Evolutionary conservation across 495 filamentous ascomycete genomes (phyloP), one percentile per base, ranked within the genome.

Genomic region (Aspergillus biplanus): DNA sequence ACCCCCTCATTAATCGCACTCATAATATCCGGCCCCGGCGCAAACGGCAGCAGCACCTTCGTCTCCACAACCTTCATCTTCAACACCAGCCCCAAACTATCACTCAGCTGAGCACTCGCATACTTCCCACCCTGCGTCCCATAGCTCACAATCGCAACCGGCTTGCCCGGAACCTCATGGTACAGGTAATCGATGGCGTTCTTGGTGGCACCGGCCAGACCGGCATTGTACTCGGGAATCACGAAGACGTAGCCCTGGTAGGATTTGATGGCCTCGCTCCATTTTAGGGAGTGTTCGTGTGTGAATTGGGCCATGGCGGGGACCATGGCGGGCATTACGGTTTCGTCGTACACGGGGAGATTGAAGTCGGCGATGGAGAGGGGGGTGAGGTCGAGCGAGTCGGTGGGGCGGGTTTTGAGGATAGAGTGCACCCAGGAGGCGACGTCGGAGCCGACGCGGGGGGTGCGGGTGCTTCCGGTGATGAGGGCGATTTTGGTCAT

Each of bases 401-500:
- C 39, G 6, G 39, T 4, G 3, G 39, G 39, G 8, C 39, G 39
- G 8, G 39, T 27, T 31, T 13, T 33, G 27, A 54, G 52, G 52
- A 54, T 15, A 4, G 1, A 0, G 27, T 54, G 52, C 8, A 54
- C 52, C 52, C 27, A 54, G 13, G 15, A 8, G 16, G 52, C n/a
- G 27, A 54, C 9, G 27, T 33, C 27, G 52, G 16, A 2, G 52
- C 52, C 52, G 8, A 54, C 21, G 6, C 27, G 33, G 33, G 52
- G 52, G 31, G 52, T 31, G n/a, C 52, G 52, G 31, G 52, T 54
- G 52, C 52, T 54, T 18, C 52, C 52, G 5, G 18, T 54, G 27
- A 54, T 54, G 21, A 54, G 52, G 9, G 52, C 52, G 8, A 54
- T 54, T n/a, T 12, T 54, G 27, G 52, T 7, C 52, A 54, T 54